Evolutionary conservation across 73 alveolate genomes (phyloP), one percentile per base, ranked within the genome.

Genomic region (Durusdinium trenchii): DNA sequence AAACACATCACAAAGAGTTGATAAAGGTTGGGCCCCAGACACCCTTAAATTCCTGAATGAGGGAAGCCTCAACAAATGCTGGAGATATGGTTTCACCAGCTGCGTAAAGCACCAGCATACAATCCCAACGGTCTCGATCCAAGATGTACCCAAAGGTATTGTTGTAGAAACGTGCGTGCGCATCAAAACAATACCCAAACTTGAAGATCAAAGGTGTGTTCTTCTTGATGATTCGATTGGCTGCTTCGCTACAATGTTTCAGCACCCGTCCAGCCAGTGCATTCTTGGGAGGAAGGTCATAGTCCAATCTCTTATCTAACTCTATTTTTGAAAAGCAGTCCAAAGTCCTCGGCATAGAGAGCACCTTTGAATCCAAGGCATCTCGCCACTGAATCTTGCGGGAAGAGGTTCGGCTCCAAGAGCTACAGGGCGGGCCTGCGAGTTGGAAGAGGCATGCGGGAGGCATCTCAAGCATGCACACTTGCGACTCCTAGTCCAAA

Each of bases 351-450:
- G 76, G 76, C 18, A 62, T 26, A 20, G 76, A 6, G 43, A 10
- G 4, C 36, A 40, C 32, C 76, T 62, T 62, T 5, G 36, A 35
- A 62, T 62, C 76, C 76, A 62, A 62, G 76, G 76, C 16, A 26
- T 10, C 32, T 6, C 76, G 16, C 76, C 76, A 62, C 7, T 62
- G 87, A 18, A 5, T 6, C 23, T 4, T 35, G 9, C 87, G 61
- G 28, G 36, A 38, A 3, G 61, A 2, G 6, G 3, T 16, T 35
- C 38, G 52, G 12, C 52, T 2, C 51, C 30, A 73, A 73, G 48
- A 40, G 18, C n/a, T 38, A 38, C 85, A 73, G 26, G 85, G 85
- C 9, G 48, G 85, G 52, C 85, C 85, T 73, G 85, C 79, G n/a
- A 43, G 45, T 32, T 18, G 28, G 79, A 18, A 18, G 69, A 57